These are phyloP conservation scores for Nothophoma quercina DNA, from an alignment of 2,329 filamentous ascomycete genomes.

Conservation along the genomic window DNA sequence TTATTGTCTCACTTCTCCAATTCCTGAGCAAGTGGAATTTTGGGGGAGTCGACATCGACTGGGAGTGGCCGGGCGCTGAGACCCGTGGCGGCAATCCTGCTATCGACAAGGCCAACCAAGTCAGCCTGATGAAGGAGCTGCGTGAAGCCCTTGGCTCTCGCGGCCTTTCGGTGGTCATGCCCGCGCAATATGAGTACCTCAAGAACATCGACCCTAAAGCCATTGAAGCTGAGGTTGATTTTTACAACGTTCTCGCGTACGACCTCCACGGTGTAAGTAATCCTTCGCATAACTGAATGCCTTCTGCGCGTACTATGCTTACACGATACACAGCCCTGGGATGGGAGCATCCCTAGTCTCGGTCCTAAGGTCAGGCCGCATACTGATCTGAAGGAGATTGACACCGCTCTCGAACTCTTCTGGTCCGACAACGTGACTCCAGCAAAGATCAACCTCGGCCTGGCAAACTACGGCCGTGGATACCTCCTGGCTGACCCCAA, in stretches of 20 bases:
- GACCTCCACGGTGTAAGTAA: constrained; percentile 53
- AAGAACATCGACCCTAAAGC: constrained; percentile 35
- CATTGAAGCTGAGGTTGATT: constrained; percentile 45
- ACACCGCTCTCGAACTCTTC: constrained; percentile 52
- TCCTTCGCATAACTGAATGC: background rate
- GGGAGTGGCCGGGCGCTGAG: constrained; percentile 47
- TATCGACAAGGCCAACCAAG: constrained; percentile 41
- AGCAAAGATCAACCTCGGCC: constrained; percentile 54
- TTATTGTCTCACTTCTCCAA: constrained; percentile 47
- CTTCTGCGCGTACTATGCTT: background rate
- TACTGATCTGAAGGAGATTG: constrained; percentile 59
- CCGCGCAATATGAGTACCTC: constrained; percentile 38
- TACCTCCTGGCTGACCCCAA: constrained; percentile 34
- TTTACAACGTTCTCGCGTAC: constrained; percentile 58
- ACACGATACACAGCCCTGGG: constrained; percentile 17
- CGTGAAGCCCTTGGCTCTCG: constrained; percentile 27
- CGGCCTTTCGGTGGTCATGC: constrained; percentile 36
- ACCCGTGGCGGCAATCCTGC: constrained; percentile 48
- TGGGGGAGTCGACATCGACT: constrained; percentile 57
- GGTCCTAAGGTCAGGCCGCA: constrained; percentile 50
- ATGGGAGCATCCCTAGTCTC: constrained; percentile 21
- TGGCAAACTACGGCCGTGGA: constrained; percentile 57
- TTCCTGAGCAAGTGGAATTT: constrained; percentile 56
- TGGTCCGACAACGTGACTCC: constrained; percentile 56
- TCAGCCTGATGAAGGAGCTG: constrained; percentile 32